A percentile compares a stretch with the other conserved stretches of the same genome.
Conservation (phyloP, 805 yeast genomes). For the Nakazawaea ambrosiae region DNA sequence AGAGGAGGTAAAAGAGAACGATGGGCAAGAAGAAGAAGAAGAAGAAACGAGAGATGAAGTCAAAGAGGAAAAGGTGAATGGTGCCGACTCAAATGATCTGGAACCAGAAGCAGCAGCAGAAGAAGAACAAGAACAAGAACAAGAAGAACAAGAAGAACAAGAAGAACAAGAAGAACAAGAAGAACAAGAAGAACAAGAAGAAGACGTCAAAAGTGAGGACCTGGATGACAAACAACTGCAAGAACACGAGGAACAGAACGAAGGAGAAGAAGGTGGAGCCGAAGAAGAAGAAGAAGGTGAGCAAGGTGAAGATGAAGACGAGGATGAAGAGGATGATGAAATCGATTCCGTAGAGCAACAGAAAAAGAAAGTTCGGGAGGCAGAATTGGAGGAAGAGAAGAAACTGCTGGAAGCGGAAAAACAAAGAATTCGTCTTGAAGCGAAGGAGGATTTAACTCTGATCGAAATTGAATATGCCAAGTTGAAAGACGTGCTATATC, state of each 20-base stretch:
- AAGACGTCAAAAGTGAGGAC: conserved; percentile 11
- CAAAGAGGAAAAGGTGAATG: conserved; percentile 14
- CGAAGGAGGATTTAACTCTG: conserved; percentile 64
- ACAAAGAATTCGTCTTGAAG: conserved; percentile 46
- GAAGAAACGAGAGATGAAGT: not conserved
- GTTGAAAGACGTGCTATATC: conserved; percentile 76
- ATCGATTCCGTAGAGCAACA: conserved; percentile 16
- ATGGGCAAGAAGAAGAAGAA: not conserved
- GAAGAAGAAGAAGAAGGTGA: conserved; percentile 18
- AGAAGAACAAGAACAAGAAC: conserved; percentile 2
- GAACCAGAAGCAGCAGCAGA: conserved; percentile 5
- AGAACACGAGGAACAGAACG: conserved; percentile 16
- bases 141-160: conserved; percentile 4
- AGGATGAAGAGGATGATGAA: conserved; percentile 15
- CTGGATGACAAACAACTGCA: too few relatives aligned
- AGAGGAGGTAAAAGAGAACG: not conserved
- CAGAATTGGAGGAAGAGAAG: conserved; percentile 15
- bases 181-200: conserved; percentile 12
- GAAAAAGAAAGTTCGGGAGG: conserved; percentile 16
- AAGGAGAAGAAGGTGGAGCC: conserved; percentile 10
- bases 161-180: conserved; percentile 10
- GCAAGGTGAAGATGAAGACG: conserved; percentile 18
- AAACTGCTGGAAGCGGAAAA: conserved; percentile 20
- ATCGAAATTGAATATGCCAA: conserved; percentile 86
- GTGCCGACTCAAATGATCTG: conserved; percentile 1